Evolutionary conservation across 371 early-diverging fungal genomes (phyloP).

Genomic region (Choanephora cucurbitarum): DNA sequence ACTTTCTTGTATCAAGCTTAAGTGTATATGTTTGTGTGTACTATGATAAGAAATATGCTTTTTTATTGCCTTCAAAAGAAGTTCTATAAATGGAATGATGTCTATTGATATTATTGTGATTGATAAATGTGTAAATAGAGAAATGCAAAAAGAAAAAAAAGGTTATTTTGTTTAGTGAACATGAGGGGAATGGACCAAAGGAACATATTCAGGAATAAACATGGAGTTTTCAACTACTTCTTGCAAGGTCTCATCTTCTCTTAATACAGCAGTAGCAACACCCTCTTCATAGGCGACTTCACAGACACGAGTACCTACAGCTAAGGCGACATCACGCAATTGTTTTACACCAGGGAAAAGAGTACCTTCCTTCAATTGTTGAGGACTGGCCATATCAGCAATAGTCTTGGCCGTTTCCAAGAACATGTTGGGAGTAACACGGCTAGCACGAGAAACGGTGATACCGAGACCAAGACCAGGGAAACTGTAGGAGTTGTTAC

Average conservation of each 20-base stretch:
- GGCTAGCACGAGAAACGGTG: conserved; percentile 54
- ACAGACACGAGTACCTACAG: conserved; percentile 62
- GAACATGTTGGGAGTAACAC: conserved; percentile 64
- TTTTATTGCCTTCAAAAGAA: no score
- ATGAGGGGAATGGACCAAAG: conserved; percentile 44
- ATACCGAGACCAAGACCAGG: conserved; percentile 62
- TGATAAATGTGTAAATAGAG: neutral
- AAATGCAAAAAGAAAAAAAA: neutral
- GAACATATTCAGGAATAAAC: conserved; percentile 63
- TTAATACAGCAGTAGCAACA: conserved; percentile 46
- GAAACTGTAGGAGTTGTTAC: conserved; percentile 69
- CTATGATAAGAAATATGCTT: no score
- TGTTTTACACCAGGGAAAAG: conserved; percentile 60
- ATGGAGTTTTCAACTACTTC: conserved; percentile 54
- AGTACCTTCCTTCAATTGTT: conserved; percentile 60
- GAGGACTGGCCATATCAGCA: conserved; percentile 60
- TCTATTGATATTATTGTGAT: no score
- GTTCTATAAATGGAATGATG: no score
- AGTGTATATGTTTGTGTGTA: no score
- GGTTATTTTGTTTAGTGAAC: neutral
- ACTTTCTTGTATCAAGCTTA: no score
- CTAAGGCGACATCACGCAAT: conserved; percentile 53
- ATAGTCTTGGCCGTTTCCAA: conserved; percentile 61
- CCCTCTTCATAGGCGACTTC: conserved; percentile 63
- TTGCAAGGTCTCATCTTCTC: conserved; percentile 51